These are phyloP conservation scores for Amanita rubescens DNA, from an alignment of 768 basidiomycete genomes.

Conservation along the genomic window DNA sequence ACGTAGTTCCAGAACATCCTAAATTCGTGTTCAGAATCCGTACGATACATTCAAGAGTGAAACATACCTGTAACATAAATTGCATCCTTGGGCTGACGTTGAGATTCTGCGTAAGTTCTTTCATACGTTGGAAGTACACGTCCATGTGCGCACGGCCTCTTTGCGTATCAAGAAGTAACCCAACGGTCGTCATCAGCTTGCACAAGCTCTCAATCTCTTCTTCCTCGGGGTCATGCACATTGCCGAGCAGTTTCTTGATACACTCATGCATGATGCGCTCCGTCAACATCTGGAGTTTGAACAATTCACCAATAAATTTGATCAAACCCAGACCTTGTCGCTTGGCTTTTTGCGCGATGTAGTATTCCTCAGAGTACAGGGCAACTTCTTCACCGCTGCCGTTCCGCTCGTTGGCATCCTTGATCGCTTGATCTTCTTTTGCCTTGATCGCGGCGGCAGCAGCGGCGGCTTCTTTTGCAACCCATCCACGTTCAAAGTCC, in stretches of 20 bases:
- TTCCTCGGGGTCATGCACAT: slow-evolving; percentile 93
- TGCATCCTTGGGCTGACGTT: slow-evolving; percentile 84
- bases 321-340: slow-evolving; percentile 95
- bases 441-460: slow-evolving; percentile 83
- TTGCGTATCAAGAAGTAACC: slow-evolving; percentile 67
- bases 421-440: slow-evolving; percentile 74
- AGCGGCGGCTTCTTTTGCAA: slow-evolving; percentile 78
- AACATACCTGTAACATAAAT: slow-evolving; percentile 88
- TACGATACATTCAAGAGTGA: background rate
- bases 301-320: slow-evolving; percentile 97
- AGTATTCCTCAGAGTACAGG: slow-evolving; percentile 93
- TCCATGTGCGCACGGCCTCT: slow-evolving; percentile 85
- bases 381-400: slow-evolving; percentile 56
- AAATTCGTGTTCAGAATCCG: slow-evolving; percentile 7
- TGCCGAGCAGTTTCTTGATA: slow-evolving; percentile 89
- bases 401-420: slow-evolving; percentile 57
- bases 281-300: slow-evolving; percentile 98
- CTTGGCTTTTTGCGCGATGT: slow-evolving; percentile 94
- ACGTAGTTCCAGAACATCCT: slow-evolving; percentile 91
- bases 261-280: slow-evolving; percentile 99
- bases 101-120: slow-evolving; percentile 64
- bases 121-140: slow-evolving; percentile 90
- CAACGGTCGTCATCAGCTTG: slow-evolving; percentile 87
- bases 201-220: slow-evolving; percentile 97
- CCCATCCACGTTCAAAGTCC: slow-evolving; percentile 96